Evolutionary conservation across 2,329 filamentous ascomycete genomes (phyloP).

Genomic region (Colletotrichum salicis): DNA sequence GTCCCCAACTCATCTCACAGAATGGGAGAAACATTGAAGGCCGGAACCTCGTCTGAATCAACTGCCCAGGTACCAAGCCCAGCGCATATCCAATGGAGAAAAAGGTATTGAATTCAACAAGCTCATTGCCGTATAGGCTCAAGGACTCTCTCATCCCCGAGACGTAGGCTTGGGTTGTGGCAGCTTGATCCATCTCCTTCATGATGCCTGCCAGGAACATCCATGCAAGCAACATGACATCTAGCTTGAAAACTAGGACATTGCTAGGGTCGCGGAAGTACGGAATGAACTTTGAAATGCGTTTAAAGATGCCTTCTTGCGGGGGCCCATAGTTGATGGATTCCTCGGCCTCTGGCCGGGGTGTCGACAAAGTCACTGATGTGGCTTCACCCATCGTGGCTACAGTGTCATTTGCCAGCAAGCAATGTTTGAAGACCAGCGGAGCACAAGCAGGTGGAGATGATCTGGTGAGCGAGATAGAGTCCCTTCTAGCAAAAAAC

Average conservation of each 20-base stretch:
- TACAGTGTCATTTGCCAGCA: neutral
- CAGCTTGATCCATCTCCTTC: slow-evolving; percentile 47
- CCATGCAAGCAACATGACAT: slow-evolving; percentile 48
- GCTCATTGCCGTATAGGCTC: slow-evolving; percentile 46
- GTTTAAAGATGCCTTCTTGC: slow-evolving; percentile 32
- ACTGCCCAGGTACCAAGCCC: slow-evolving; percentile 41
- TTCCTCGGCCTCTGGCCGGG: neutral
- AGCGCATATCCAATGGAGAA: slow-evolving; percentile 41
- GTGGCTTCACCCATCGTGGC: slow-evolving; percentile 16
- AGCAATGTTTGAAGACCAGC: neutral
- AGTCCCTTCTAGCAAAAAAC: neutral
- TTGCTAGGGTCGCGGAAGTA: slow-evolving; percentile 46
- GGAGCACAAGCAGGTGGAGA: neutral
- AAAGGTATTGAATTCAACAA: slow-evolving; percentile 36
- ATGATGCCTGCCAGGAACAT: slow-evolving; percentile 42
- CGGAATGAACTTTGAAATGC: slow-evolving; percentile 35
- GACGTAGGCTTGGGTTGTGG: slow-evolving; percentile 52
- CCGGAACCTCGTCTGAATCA: slow-evolving; percentile 41
- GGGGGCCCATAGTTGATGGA: slow-evolving; percentile 29
- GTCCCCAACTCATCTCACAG: slow-evolving; percentile 52
- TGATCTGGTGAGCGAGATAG: neutral
- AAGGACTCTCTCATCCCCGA: slow-evolving; percentile 52
- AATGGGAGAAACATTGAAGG: slow-evolving; percentile 39
- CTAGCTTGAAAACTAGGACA: slow-evolving; percentile 48
- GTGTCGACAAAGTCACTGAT: slow-evolving; percentile 5